phyloP scores from a whole-genome alignment of 495 filamentous ascomycete species.

The Penicillium ochrochloron region DNA sequence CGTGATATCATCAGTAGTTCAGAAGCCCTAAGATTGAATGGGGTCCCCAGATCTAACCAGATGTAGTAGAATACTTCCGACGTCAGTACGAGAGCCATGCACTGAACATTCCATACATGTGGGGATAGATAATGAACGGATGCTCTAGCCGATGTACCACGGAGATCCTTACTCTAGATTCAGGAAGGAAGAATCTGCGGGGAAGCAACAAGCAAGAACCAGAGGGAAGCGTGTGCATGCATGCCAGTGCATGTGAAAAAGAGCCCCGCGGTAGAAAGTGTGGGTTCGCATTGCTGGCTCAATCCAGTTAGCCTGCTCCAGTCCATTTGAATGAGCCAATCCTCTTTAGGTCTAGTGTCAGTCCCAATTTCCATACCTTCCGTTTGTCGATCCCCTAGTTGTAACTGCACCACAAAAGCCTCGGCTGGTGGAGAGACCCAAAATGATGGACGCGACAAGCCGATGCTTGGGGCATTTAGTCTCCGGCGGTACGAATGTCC shows the following conservation, averaged over 20 bases:
- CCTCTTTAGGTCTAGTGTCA: background rate
- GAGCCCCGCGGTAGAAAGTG: background rate
- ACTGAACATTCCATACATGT: background rate
- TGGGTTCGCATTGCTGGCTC: background rate
- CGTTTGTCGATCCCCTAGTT: slow-evolving; percentile 3
- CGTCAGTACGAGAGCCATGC: background rate
- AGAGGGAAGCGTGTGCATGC: background rate
- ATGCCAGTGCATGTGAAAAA: background rate
- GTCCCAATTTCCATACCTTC: background rate
- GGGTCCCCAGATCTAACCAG: slow-evolving; percentile 6
- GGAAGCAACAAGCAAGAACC: background rate
- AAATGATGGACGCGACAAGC: background rate
- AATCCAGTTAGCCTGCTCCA: background rate
- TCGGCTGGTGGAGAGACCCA: slow-evolving; percentile 2
- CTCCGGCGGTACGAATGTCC: slow-evolving; percentile 1
- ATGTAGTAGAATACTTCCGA: slow-evolving; percentile 2
- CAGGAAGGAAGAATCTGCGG: background rate
- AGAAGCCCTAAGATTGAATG: background rate
- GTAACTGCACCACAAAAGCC: background rate
- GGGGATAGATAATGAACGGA: background rate
- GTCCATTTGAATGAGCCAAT: background rate
- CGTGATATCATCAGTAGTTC: background rate
- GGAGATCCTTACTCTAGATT: background rate
- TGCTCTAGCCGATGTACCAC: background rate
- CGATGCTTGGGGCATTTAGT: slow-evolving; percentile 4